Evolutionary conservation across 1,284 basidiomycete species (phyloP), one percentile per base, ranked within the genome.

Genomic region (Apiotrichum laibachii): DNA sequence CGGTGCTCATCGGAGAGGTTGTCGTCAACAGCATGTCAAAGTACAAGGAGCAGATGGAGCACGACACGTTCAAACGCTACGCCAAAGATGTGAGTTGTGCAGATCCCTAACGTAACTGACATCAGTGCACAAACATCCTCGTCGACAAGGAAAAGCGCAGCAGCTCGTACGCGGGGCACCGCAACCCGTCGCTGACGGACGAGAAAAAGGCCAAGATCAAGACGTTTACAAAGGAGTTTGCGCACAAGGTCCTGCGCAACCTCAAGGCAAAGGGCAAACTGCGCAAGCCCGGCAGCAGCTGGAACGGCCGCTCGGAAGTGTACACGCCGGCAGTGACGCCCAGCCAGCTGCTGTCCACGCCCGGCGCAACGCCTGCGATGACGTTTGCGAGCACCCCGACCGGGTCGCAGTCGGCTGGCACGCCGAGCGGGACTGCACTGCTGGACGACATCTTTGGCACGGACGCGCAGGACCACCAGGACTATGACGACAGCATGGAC

Each of bases 71-170:
- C 83, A 99, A 99, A 82, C 88, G 88, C 71, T 87, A 96, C 72
- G 95, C 96, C 8, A 92, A 92, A 72, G 92, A 98, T 84, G 93
- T 92, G 65, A 64, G 83, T 79, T 7, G 18, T 9, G 56, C 16
- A 21, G 21, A 13, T 35, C 7, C 15, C 33, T 5, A 35, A 35
- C 9, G 45, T 37, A 35, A 53, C 26, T 57, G 46, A 6, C 44
- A 39, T 0, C 66, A 90, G 88, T 81, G 91, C 58, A 90, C 93
- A 0, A 82, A 87, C 59, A 75, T 89, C 37, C 87, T 99, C 54
- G 84, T 87, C 18, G 88, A 92, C 58, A 98, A 96, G 78, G 96
- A 99, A 82, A 94, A 92, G 80, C 93, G 91, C 73, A 87, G 89
- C 5, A 78, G 84, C n/a, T 85, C 84, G 40, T 95, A 88, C 73